Evolutionary conservation across 306 rosid species (phyloP).

Genomic region (Prunus fruticosa): DNA sequence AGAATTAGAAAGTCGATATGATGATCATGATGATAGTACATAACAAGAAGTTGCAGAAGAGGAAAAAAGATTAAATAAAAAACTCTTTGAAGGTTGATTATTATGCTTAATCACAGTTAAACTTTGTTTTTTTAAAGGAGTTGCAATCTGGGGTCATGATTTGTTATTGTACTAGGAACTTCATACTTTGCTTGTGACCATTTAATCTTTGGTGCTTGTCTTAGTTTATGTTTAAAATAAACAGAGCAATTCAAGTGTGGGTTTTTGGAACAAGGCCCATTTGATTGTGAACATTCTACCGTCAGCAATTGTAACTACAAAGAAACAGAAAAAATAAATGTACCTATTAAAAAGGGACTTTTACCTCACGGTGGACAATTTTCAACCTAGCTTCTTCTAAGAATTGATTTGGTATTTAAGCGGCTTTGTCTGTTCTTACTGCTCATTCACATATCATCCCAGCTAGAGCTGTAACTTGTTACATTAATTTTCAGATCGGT

Average conservation of each 20-base stretch:
- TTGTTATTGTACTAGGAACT: neutral
- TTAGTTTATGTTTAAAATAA: too few species aligned
- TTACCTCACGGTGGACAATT: neutral
- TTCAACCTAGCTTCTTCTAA: neutral
- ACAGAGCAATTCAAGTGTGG: neutral
- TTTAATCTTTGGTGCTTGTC: too few species aligned
- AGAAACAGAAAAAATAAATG: neutral
- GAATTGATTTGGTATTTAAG: neutral
- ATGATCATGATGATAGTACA: too few species aligned
- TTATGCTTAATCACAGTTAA: too few species aligned
- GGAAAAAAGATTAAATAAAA: too few species aligned
- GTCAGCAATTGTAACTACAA: neutral
- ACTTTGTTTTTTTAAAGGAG: too few species aligned
- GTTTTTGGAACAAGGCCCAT: neutral
- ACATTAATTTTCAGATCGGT: slow-evolving; percentile 55
- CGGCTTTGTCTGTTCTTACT: neutral
- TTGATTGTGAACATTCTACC: neutral
- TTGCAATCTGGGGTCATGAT: too few species aligned
- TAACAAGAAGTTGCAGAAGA: too few species aligned
- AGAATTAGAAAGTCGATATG: too few species aligned
- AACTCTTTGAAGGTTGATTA: too few species aligned
- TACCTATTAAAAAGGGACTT: neutral
- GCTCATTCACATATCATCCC: neutral
- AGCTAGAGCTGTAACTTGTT: neutral
- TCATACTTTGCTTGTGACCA: neutral